Base-by-base conservation (phyloP, 345 rosid genomes). In the Odontarrhena argentea region DNA sequence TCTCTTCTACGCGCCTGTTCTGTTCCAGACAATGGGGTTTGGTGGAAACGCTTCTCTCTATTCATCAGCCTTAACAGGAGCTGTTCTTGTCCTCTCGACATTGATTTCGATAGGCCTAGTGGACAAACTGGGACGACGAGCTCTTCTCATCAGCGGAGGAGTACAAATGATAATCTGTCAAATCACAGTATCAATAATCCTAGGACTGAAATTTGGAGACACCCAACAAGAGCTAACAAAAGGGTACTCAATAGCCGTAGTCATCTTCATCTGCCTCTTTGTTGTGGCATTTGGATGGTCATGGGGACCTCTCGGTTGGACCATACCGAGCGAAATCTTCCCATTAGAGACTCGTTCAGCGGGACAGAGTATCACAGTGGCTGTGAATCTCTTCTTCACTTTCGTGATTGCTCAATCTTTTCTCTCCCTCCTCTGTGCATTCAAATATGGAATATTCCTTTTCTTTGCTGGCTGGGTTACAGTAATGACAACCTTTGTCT, bases 301-400 rank as follows among this genome's bases (percentile, higher is more conserved):
- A 13, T 94, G 99, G 97, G 99, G 99, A 15, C 95, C 95, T 1
- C 79, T 94, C 0, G 99, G 99, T 0, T 94, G 97, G 96, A 91
- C 97, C 0, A 78, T 94, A 42, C 97, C 99, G 1, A 91, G 99
- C 25, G 99, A 94, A 71, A 83, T 94, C 73, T 94, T 94, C 50
- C 89, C 99, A 2, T 35, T 90, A 38, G 97, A 94, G 74, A 94
- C 79, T 1, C 78, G 99, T 36, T 91, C 97, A 4, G 99, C 96
- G 0, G 97, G 97, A 22, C 99, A 91, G 30, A 79, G 99, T 70
- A 84, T 94, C 6, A 94, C 99, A 0, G 99, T 94, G 13, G 86
- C 97, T 5, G 96, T 94, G 8, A 94, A 94, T 76, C 92, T 94
- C 13, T 47, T 94, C 7, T 88, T 94, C 82, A 91, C 97, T 6